Conservation (phyloP, 768 basidiomycete species). For the Naganishia onofrii region DNA sequence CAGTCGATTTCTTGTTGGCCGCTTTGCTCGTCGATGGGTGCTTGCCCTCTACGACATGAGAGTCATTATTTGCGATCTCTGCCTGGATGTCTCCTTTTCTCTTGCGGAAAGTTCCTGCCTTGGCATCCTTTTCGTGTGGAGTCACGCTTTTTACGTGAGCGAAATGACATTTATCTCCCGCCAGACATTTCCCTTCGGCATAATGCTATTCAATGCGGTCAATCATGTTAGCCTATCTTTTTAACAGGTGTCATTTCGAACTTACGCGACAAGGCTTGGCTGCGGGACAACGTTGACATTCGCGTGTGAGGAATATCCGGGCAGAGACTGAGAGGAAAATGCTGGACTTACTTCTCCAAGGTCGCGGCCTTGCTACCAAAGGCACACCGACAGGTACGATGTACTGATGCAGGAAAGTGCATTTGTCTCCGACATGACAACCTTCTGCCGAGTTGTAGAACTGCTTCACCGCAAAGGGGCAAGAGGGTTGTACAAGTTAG, state of each 20-base stretch:
- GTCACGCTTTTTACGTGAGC: constrained; percentile 39
- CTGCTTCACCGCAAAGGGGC: constrained; percentile 32
- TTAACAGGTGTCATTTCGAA: neutral
- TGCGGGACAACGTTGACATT: neutral
- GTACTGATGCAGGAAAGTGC: constrained; percentile 45
- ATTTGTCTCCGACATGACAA: constrained; percentile 41
- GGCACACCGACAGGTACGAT: constrained; percentile 42
- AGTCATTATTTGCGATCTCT: neutral
- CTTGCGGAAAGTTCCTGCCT: neutral
- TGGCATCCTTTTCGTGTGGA: neutral
- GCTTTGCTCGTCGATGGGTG: neutral
- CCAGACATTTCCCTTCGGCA: constrained; percentile 41
- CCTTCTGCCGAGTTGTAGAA: constrained; percentile 49
- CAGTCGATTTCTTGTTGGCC: neutral
- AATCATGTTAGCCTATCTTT: neutral
- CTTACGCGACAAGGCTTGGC: constrained; percentile 28
- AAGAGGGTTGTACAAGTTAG: constrained; percentile 16
- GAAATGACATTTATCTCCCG: constrained; percentile 50
- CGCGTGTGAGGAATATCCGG: neutral
- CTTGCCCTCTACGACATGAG: neutral
- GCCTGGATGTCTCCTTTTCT: no score
- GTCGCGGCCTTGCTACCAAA: constrained; percentile 43
- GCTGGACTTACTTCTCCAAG: constrained; percentile 43
- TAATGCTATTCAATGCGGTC: constrained; percentile 40
- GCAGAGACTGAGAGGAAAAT: neutral